Conservation (phyloP, 306 rosid genomes). For the Hippophae tibetana region DNA sequence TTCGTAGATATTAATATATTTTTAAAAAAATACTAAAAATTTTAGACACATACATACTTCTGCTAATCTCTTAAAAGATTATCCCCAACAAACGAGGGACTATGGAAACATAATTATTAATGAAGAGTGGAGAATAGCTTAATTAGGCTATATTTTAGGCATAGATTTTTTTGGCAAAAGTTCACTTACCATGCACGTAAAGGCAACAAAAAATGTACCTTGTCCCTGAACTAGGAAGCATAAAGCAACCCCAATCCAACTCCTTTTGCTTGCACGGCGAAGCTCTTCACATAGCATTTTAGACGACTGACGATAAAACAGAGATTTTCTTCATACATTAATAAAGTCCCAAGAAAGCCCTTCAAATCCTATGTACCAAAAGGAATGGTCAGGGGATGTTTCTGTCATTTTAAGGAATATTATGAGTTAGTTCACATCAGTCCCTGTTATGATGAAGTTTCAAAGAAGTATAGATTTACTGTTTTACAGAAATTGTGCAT, state of each 20-base stretch:
- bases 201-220: slow-evolving; percentile 31
- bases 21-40: too few species aligned
- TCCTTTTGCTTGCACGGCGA: slow-evolving; percentile 79
- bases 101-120: slow-evolving; percentile 31
- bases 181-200: slow-evolving; percentile 92
- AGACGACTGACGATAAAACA: slow-evolving; percentile 12
- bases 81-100: neutral
- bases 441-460: neutral
- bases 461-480: neutral
- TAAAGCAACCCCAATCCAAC: slow-evolving; percentile 42
- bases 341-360: slow-evolving; percentile 19
- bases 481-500: neutral
- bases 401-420: slow-evolving; percentile 26
- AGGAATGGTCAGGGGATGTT: slow-evolving; percentile 15
- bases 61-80: too few species aligned
- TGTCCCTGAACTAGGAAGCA: slow-evolving; percentile 83
- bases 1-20: too few species aligned
- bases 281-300: slow-evolving; percentile 4
- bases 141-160: neutral
- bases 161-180: slow-evolving; percentile 6
- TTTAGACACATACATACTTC: too few species aligned
- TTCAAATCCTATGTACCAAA: neutral
- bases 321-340: neutral
- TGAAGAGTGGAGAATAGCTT: slow-evolving; percentile 1
- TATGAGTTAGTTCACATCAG: neutral